These are phyloP conservation scores for Myrica gale DNA, from an alignment of 306 rosid species.

Conservation along the genomic window DNA sequence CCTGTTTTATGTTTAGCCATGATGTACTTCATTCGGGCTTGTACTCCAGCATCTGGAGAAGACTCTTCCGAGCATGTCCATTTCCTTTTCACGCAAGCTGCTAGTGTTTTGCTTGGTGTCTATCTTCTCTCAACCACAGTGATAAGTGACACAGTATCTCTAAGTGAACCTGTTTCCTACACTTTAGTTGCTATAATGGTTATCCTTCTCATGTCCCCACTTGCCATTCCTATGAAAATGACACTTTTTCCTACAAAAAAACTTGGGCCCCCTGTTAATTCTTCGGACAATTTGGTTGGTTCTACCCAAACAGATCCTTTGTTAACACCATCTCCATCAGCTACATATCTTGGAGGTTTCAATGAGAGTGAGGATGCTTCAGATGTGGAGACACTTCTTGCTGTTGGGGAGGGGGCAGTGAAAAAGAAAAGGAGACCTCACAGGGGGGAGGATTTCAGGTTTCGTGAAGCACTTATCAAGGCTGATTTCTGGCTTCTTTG, in stretches of 20 bases:
- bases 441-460: slow-evolving; percentile 86
- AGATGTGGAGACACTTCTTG: slow-evolving; percentile 70
- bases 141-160: slow-evolving; percentile 35
- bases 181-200: slow-evolving; percentile 58
- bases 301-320: slow-evolving; percentile 47
- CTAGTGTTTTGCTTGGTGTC: slow-evolving; percentile 64
- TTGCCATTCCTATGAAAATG: slow-evolving; percentile 74
- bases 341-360: slow-evolving; percentile 48
- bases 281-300: slow-evolving; percentile 43
- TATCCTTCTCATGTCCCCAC: slow-evolving; percentile 64
- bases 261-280: slow-evolving; percentile 30
- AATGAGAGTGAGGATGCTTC: slow-evolving; percentile 56
- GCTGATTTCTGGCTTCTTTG: slow-evolving; percentile 96
- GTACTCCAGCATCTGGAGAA: slow-evolving; percentile 80
- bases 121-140: slow-evolving; percentile 55
- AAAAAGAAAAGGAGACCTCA: slow-evolving; percentile 70
- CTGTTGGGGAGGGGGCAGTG: slow-evolving; percentile 82
- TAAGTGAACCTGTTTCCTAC: slow-evolving; percentile 49
- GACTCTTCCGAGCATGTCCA: slow-evolving; percentile 72
- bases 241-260: slow-evolving; percentile 56
- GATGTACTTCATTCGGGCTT: slow-evolving; percentile 74
- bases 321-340: slow-evolving; percentile 64
- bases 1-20: slow-evolving; percentile 52
- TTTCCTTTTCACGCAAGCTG: slow-evolving; percentile 66
- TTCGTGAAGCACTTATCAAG: slow-evolving; percentile 65